Evolutionary conservation across 2,329 filamentous ascomycete species (phyloP).

Genomic region (Aschersonia sp.): DNA sequence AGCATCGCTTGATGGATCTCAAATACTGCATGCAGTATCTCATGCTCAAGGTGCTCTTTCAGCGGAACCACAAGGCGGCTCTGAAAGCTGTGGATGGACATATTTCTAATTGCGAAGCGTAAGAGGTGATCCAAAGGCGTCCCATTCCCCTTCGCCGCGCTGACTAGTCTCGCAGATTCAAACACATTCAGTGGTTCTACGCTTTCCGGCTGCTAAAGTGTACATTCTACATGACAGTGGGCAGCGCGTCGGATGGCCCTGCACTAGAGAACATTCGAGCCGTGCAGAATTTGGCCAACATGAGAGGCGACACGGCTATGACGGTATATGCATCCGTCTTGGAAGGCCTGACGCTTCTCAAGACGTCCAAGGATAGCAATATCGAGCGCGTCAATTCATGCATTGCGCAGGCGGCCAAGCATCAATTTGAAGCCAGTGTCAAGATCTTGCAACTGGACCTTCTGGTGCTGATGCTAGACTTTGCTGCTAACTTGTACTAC

Average conservation of each 20-base stretch:
- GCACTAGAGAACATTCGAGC: constrained; percentile 55
- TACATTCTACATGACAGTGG: constrained; percentile 49
- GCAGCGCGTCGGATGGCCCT: constrained; percentile 44
- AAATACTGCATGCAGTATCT: constrained; percentile 70
- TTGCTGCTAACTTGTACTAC: constrained; percentile 53
- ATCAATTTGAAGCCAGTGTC: constrained; percentile 51
- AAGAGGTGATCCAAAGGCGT: constrained; percentile 13
- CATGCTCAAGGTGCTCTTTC: constrained; percentile 54
- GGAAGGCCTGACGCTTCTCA: constrained; percentile 56
- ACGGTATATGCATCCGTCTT: constrained; percentile 51
- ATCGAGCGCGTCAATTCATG: constrained; percentile 59
- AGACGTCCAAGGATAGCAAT: constrained; percentile 47
- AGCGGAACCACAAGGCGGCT: constrained; percentile 57
- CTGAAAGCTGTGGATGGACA: constrained; percentile 57
- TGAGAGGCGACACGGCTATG: constrained; percentile 47
- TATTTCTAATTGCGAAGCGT: constrained; percentile 54
- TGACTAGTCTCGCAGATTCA: constrained; percentile 27
- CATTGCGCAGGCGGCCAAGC: constrained; percentile 58
- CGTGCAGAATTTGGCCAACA: constrained; percentile 44
- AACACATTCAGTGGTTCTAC: constrained; percentile 61
- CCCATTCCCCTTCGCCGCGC: background rate
- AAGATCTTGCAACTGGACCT: constrained; percentile 53
- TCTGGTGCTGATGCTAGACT: constrained; percentile 52
- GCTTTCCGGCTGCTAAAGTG: constrained; percentile 63
- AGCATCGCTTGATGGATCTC: constrained; percentile 38